phyloP scores from a whole-genome alignment of 176 grass and related monocot genomes.

The Avena atlantica region DNA sequence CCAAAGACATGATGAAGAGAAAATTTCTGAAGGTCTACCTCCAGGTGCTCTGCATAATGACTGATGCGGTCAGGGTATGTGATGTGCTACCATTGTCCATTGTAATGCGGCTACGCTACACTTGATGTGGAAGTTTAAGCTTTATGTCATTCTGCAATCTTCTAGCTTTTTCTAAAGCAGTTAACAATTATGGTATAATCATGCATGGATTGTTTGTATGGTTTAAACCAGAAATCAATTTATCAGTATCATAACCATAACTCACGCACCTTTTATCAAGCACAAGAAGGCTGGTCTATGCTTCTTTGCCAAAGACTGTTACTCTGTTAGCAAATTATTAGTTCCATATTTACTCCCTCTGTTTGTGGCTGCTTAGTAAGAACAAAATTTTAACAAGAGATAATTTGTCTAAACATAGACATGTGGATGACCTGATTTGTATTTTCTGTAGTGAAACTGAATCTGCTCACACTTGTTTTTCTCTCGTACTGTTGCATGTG shows the following conservation, averaged over 20 bases:
- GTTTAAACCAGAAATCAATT: background rate
- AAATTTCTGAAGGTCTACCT: background rate
- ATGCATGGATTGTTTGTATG: background rate
- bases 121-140: background rate
- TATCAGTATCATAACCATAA: background rate
- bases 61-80: background rate
- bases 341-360: too few relatives aligned
- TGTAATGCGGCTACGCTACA: too few relatives aligned
- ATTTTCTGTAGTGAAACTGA: too few relatives aligned
- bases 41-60: background rate
- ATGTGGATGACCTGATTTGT: too few relatives aligned
- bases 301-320: too few relatives aligned
- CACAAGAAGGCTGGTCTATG: too few relatives aligned
- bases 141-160: background rate
- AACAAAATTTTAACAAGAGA: too few relatives aligned
- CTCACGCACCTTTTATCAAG: background rate
- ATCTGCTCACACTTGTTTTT: too few relatives aligned
- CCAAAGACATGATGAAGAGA: background rate
- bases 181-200: background rate
- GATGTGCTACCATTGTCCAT: background rate
- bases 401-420: too few relatives aligned
- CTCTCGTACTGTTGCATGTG: too few relatives aligned
- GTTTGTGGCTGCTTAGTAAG: too few relatives aligned
- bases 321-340: too few relatives aligned
- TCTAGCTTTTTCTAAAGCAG: background rate